Percentiles rank a stretch among this genome's conserved stretches.
Evolutionary conservation across 2,329 filamentous ascomycete species (phyloP).

Genomic region (Coleophoma crateriformis): DNA sequence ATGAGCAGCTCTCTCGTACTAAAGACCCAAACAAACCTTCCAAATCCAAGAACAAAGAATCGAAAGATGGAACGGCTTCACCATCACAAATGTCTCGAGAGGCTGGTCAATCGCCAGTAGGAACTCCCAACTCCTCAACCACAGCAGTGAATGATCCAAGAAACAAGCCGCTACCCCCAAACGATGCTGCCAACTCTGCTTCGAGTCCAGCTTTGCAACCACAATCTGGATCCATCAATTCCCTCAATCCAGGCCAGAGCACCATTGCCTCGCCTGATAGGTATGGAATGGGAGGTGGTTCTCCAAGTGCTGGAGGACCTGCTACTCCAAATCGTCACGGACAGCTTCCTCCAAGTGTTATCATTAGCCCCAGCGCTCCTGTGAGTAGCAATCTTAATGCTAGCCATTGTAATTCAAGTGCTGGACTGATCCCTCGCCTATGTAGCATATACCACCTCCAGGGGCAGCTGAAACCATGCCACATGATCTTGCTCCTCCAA

Average conservation of each 20-base stretch:
- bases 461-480: constrained; percentile 97
- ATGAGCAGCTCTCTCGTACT: constrained; percentile 83
- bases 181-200: constrained; percentile 31
- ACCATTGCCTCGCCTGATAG: constrained; percentile 31
- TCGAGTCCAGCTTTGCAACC: constrained; percentile 18
- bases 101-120: constrained; percentile 51
- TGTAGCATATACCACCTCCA: constrained; percentile 82
- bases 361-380: constrained; percentile 91
- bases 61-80: constrained; percentile 73
- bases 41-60: constrained; percentile 64
- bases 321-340: constrained; percentile 60
- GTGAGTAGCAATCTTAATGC: constrained; percentile 45
- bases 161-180: constrained; percentile 70
- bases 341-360: constrained; percentile 74
- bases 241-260: constrained; percentile 20
- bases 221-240: constrained; percentile 24
- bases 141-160: constrained; percentile 80
- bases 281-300: constrained; percentile 32
- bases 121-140: constrained; percentile 84
- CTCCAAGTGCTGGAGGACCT: constrained; percentile 37
- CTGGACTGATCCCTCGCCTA: constrained; percentile 6
- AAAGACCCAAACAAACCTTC: constrained; percentile 80
- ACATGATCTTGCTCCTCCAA: constrained; percentile 89
- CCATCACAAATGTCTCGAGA: constrained; percentile 55
- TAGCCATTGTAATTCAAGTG: neutral